Conservation (phyloP, 345 rosid genomes). For the Aegle marmelos region DNA sequence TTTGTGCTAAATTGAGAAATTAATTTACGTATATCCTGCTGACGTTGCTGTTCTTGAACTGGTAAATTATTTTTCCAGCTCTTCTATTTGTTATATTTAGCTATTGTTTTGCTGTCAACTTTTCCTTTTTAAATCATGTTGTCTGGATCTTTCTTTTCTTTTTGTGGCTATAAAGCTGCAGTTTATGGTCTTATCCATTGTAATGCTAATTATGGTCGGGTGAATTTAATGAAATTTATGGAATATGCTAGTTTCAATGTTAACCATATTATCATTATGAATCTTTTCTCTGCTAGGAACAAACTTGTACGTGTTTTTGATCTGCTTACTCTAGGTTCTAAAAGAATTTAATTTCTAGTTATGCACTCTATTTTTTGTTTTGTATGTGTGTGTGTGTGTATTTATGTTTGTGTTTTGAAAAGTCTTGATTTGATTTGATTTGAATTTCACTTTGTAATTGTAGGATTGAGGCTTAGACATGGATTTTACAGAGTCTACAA, state of each 20-base stretch:
- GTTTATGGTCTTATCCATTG: conserved; percentile 5
- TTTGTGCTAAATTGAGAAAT: conserved; percentile 13
- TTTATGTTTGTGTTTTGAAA: neutral
- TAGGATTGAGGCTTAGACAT: conserved; percentile 43
- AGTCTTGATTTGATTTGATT: neutral
- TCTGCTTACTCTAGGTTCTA: neutral
- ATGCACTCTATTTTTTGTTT: no score
- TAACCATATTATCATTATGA: neutral
- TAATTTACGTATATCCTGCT: conserved; percentile 2
- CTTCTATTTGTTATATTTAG: conserved; percentile 9
- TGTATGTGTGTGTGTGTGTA: neutral
- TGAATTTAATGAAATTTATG: conserved; percentile 10
- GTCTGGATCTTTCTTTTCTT: conserved; percentile 3
- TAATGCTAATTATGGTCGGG: neutral
- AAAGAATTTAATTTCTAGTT: neutral
- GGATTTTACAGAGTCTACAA: conserved; percentile 84
- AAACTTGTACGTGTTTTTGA: neutral
- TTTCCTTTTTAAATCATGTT: conserved; percentile 9
- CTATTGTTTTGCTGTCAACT: conserved; percentile 19
- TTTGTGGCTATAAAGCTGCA: conserved; percentile 9
- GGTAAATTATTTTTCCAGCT: conserved; percentile 18
- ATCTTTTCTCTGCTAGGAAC: neutral
- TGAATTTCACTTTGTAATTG: conserved; percentile 12
- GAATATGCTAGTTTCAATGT: neutral
- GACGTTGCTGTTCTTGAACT: conserved; percentile 12